These are phyloP conservation scores for Ambrosia artemisiifolia DNA, from an alignment of 129 eudicot genomes.

Conservation along the genomic window DNA sequence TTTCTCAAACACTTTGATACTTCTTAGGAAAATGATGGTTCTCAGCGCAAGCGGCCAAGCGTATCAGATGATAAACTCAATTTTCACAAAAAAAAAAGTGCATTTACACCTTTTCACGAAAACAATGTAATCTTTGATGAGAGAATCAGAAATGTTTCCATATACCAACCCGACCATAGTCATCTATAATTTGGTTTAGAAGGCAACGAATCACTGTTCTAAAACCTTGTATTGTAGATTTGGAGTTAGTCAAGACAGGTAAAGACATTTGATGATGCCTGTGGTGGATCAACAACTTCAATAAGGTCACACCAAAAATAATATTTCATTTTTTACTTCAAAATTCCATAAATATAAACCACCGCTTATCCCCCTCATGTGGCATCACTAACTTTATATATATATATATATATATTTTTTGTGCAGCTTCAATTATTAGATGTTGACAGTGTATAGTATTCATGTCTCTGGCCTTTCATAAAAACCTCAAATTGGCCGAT, in stretches of 20 bases:
- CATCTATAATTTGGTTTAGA: not conserved
- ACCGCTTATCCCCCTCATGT: no score
- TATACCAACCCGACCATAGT: not conserved
- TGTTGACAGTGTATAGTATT: no score
- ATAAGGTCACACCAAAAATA: constrained; percentile 27
- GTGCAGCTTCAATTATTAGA: no score
- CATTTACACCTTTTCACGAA: no score
- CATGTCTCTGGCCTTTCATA: no score
- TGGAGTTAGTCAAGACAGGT: constrained; percentile 38
- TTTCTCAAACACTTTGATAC: constrained; percentile 3
- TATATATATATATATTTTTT: no score
- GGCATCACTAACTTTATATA: no score
- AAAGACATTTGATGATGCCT: constrained; percentile 20
- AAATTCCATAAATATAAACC: constrained; percentile 12
- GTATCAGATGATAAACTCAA: constrained; percentile 40
- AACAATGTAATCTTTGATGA: no score
- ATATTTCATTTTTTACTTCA: not conserved
- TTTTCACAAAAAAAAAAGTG: not conserved
- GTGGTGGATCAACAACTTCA: constrained; percentile 34
- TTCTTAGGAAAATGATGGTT: constrained; percentile 44
- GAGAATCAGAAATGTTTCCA: not conserved
- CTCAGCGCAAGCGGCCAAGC: constrained; percentile 34
- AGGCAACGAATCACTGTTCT: not conserved
- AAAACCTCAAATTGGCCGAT: no score
- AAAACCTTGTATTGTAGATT: constrained; percentile 25